A percentile compares a stretch with the other conserved stretches of the same genome.
Evolutionary conservation across 2,329 filamentous ascomycete genomes (phyloP).

Genomic region (Fusarium abutilonis): DNA sequence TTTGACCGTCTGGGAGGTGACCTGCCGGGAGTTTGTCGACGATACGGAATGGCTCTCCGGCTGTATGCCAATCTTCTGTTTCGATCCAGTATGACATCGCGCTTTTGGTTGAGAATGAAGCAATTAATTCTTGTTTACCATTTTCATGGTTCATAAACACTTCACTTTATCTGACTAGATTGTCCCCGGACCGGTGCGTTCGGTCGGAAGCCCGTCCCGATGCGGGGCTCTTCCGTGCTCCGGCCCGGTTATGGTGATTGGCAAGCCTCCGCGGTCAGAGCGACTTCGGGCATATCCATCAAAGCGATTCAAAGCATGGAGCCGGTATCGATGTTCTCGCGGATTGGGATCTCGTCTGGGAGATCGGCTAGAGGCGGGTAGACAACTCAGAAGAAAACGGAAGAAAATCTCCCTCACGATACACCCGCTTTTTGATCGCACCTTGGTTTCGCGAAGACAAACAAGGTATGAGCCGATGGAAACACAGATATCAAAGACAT

Average conservation of each 20-base stretch:
- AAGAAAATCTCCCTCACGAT: neutral
- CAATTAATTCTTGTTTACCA: neutral
- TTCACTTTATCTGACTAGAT: no score
- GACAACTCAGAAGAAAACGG: neutral
- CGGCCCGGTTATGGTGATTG: no score
- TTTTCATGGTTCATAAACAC: no score
- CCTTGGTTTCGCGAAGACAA: neutral
- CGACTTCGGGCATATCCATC: no score
- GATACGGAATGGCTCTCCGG: constrained; percentile 44
- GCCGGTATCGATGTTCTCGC: no score
- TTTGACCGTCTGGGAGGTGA: constrained; percentile 3
- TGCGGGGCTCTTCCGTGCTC: no score
- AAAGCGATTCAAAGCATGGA: no score
- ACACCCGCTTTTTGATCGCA: neutral
- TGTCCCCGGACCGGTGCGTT: no score
- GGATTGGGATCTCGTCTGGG: no score
- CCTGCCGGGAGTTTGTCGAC: constrained; percentile 20
- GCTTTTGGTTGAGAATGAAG: neutral
- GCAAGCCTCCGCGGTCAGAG: no score
- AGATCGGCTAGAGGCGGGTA: no score
- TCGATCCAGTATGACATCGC: constrained; percentile 34
- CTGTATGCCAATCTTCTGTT: constrained; percentile 44
- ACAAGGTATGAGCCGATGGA: neutral
- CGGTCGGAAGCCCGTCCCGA: no score
- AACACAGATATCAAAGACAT: neutral